Evolutionary conservation across 192 early-diverging fungal species (phyloP), one percentile per base, ranked within the genome.

Genomic region (Backusella circina): DNA sequence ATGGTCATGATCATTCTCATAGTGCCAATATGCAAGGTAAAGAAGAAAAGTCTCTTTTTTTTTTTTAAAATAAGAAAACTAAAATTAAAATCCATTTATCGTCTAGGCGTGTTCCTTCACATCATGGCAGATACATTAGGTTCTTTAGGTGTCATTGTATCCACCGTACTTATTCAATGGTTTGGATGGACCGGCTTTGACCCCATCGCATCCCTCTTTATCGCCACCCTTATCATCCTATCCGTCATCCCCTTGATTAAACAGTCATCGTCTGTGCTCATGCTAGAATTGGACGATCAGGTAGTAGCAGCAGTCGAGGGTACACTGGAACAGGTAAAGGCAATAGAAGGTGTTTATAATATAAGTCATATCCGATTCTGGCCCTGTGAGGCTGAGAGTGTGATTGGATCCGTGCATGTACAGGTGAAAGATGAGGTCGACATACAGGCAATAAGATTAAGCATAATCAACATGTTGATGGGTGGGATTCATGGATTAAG

Each of bases 151-250:
- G 97, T 99, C 1, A 97, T 99, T 65, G 89, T 97, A 35, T 97
- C 96, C 0, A 95, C 95, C 0, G 71, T 99, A n/a, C 81, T 97
- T 30, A 96, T 99, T 54, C 86, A 94, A 78, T 89, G 80, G 78
- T 97, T 95, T 80, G 95, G 93, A 4, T 99, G 97, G 97, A 93
- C 93, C 10, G 96, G 97, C 68, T 93, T 97, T 35, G 97, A 99
- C 80, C 97, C 97, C 0, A 88, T 97, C 35, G 95, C 95, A n/a
- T 97, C 96, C 12, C 89, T 99, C 54, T 89, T 95, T 64, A 99
- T 99, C 79, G 93, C 95, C 0, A 76, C 89, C 4, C 82, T 99
- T 32, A 99, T 96, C 47, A 91, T 99, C 74, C 81, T 91, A 79
- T 91, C 89, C 37, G 92, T 95, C 6, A 89, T 95, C 57, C 96